Evolutionary conservation across 768 basidiomycete genomes (phyloP).

Genomic region (Pleurotus giganteus): DNA sequence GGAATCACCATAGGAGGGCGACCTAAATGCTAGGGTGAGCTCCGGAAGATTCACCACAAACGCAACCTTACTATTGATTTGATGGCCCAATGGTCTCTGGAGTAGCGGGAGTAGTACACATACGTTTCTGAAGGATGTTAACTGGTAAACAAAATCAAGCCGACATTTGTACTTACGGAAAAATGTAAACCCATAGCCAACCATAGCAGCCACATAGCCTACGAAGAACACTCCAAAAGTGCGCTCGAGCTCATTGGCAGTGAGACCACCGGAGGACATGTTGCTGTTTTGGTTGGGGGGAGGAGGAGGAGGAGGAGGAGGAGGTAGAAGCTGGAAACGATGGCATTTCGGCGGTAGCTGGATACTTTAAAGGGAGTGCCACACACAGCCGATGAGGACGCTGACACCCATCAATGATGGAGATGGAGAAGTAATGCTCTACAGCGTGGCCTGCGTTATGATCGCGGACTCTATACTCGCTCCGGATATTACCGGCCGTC

Average conservation of each 20-base stretch:
- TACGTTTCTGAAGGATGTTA: slow-evolving; percentile 21
- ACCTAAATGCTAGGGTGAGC: slow-evolving; percentile 10
- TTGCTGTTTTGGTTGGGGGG: neutral
- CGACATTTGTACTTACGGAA: slow-evolving; percentile 21
- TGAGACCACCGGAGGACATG: slow-evolving; percentile 10
- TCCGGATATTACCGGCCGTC: no score
- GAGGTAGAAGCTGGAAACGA: neutral
- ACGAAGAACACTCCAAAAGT: slow-evolving; percentile 26
- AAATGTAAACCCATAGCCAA: slow-evolving; percentile 27
- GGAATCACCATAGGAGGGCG: neutral
- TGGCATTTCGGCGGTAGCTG: neutral
- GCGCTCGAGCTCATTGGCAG: slow-evolving; percentile 16
- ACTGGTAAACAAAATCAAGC: neutral
- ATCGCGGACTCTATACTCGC: no score
- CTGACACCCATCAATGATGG: neutral
- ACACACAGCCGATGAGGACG: neutral
- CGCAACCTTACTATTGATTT: slow-evolving; percentile 23
- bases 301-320: neutral
- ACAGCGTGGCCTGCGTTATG: no score
- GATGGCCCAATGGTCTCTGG: slow-evolving; percentile 15
- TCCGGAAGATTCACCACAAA: slow-evolving; percentile 7
- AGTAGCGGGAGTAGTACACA: slow-evolving; percentile 23
- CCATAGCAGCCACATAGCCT: slow-evolving; percentile 24
- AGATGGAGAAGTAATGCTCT: neutral
- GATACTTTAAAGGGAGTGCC: neutral